Conservation (phyloP, 2,329 filamentous ascomycete genomes). For the Pleochaeta shiraiana region DNA sequence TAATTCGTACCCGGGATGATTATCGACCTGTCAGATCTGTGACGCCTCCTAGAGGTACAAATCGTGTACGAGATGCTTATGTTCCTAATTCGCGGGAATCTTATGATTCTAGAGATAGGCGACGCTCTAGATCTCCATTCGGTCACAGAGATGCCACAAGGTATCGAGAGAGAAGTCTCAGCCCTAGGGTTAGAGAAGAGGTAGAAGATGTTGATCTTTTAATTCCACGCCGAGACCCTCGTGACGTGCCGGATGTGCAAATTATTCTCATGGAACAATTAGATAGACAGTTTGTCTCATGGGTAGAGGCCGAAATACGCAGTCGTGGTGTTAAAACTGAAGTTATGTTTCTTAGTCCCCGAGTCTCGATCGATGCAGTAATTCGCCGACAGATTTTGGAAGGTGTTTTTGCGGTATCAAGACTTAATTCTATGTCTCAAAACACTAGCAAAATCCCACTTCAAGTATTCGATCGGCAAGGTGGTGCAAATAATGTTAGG, state of each 20-base stretch:
- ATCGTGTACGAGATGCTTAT: slow-evolving; percentile 45
- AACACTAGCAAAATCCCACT: slow-evolving; percentile 52
- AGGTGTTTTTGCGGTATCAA: slow-evolving; percentile 67
- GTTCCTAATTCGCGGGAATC: slow-evolving; percentile 16
- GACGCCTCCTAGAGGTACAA: slow-evolving; percentile 30
- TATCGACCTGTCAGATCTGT: slow-evolving; percentile 39
- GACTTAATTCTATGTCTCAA: slow-evolving; percentile 50
- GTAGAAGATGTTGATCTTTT: slow-evolving; percentile 41
- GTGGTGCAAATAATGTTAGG: slow-evolving; percentile 49
- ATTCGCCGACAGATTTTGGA: slow-evolving; percentile 71
- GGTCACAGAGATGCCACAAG: slow-evolving; percentile 25
- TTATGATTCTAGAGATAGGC: slow-evolving; percentile 21
- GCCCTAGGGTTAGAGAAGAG: slow-evolving; percentile 33
- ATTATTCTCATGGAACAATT: slow-evolving; percentile 64
- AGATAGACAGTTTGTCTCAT: slow-evolving; percentile 57
- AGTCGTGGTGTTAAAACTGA: slow-evolving; percentile 51
- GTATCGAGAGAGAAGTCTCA: slow-evolving; percentile 49
- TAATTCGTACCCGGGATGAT: slow-evolving; percentile 36
- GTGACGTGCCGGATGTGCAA: slow-evolving; percentile 73
- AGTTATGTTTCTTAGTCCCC: slow-evolving; percentile 57
- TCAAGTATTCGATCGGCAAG: slow-evolving; percentile 65
- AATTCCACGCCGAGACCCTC: slow-evolving; percentile 48
- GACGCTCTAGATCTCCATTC: slow-evolving; percentile 45
- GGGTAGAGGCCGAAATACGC: slow-evolving; percentile 58
- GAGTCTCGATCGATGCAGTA: slow-evolving; percentile 56